These are phyloP conservation scores for Barbarea vulgaris DNA, from an alignment of 345 rosid species.

Conservation along the genomic window DNA sequence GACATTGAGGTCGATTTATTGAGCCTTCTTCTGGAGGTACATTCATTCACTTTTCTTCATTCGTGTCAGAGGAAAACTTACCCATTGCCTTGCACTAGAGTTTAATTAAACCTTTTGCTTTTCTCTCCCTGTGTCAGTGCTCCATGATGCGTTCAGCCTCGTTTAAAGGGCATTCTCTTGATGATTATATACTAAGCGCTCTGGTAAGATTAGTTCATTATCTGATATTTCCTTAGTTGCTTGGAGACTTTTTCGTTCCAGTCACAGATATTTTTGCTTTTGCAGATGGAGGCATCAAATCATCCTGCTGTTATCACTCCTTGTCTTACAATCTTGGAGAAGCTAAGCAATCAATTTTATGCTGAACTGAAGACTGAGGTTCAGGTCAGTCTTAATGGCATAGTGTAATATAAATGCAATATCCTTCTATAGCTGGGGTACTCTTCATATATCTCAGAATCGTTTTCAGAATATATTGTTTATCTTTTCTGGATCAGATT, in stretches of 20 bases:
- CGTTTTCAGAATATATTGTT: slow-evolving; percentile 12
- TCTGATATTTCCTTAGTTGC: slow-evolving; percentile 1
- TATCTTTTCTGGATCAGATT: slow-evolving; percentile 56
- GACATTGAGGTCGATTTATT: slow-evolving; percentile 63
- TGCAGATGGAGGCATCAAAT: slow-evolving; percentile 64
- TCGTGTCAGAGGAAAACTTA: background rate
- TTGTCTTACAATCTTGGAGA: slow-evolving; percentile 65
- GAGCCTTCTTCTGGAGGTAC: slow-evolving; percentile 89
- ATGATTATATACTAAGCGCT: slow-evolving; percentile 57
- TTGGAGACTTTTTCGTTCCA: slow-evolving; percentile 13
- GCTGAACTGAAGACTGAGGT: slow-evolving; percentile 51
- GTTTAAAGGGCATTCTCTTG: slow-evolving; percentile 42
- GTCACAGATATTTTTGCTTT: slow-evolving; percentile 35
- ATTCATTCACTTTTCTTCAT: slow-evolving; percentile 7
- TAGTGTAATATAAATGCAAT: background rate
- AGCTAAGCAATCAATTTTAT: slow-evolving; percentile 57
- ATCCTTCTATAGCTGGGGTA: background rate
- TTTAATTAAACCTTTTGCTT: slow-evolving; percentile 31
- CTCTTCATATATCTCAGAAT: slow-evolving; percentile 2
- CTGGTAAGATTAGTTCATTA: slow-evolving; percentile 57
- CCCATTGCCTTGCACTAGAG: background rate
- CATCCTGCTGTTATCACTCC: slow-evolving; percentile 65
- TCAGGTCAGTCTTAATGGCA: slow-evolving; percentile 60
- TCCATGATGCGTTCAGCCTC: slow-evolving; percentile 51
- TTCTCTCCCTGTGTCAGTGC: slow-evolving; percentile 51